Percentiles rank a stretch among this genome's conserved stretches.
Evolutionary conservation across 2,329 filamentous ascomycete genomes (phyloP).

Genomic region (Hymenoscyphus fructigenus): DNA sequence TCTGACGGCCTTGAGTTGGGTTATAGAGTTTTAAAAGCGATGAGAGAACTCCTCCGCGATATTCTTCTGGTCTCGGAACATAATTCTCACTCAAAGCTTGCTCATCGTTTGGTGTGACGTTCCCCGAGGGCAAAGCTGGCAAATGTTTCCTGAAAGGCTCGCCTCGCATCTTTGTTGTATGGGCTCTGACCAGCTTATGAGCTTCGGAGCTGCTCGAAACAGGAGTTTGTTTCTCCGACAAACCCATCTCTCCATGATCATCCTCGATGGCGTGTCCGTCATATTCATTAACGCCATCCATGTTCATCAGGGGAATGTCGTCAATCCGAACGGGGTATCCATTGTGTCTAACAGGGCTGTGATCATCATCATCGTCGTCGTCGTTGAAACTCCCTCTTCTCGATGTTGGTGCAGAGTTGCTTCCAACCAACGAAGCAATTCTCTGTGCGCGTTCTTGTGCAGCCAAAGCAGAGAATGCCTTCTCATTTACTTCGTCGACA

Average conservation of each 20-base stretch:
- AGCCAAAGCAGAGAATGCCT: slow-evolving; percentile 34
- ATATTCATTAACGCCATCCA: slow-evolving; percentile 30
- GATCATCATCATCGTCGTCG: slow-evolving; percentile 24
- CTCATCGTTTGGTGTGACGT: slow-evolving; percentile 44
- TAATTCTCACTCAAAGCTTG: slow-evolving; percentile 57
- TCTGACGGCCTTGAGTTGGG: slow-evolving; percentile 41
- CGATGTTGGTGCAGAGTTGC: slow-evolving; percentile 35
- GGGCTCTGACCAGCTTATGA: slow-evolving; percentile 43
- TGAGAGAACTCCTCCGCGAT: slow-evolving; percentile 71
- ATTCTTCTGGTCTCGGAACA: slow-evolving; percentile 64
- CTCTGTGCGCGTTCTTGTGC: slow-evolving; percentile 35
- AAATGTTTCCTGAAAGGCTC: slow-evolving; percentile 16
- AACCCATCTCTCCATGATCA: slow-evolving; percentile 28
- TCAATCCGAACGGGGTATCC: slow-evolving; percentile 32
- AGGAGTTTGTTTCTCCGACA: slow-evolving; percentile 18
- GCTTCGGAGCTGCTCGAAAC: slow-evolving; percentile 41
- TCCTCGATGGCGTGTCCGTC: slow-evolving; percentile 25
- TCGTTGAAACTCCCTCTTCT: slow-evolving; percentile 34
- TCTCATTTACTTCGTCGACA: slow-evolving; percentile 30
- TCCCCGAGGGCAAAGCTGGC: slow-evolving; percentile 42
- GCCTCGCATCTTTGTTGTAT: slow-evolving; percentile 36
- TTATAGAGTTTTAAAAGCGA: slow-evolving; percentile 71
- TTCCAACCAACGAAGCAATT: slow-evolving; percentile 33
- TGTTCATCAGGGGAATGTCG: slow-evolving; percentile 35
- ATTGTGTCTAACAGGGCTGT: slow-evolving; percentile 7